phyloP scores from a whole-genome alignment of 2,329 filamentous ascomycete genomes.

The Alternaria alternata region DNA sequence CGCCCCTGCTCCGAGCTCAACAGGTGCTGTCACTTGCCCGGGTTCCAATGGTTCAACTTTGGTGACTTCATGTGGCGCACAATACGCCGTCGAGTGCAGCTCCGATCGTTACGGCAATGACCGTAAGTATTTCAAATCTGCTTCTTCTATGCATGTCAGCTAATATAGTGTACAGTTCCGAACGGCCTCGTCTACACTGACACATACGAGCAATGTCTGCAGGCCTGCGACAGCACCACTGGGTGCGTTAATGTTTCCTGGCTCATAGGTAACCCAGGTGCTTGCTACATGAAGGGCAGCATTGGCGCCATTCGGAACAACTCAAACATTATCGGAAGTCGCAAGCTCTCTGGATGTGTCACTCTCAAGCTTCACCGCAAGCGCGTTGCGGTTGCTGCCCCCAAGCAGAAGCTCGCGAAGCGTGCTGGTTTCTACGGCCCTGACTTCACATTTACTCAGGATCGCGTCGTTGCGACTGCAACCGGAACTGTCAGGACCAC shows the following conservation, averaged over 20 bases:
- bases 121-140: slow-evolving; percentile 14
- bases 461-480: not conserved
- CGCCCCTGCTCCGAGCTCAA: not conserved
- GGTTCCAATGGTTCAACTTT: slow-evolving; percentile 19
- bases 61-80: slow-evolving; percentile 26
- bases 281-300: slow-evolving; percentile 38
- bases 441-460: slow-evolving; percentile 6
- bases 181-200: slow-evolving; percentile 14
- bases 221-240: slow-evolving; percentile 27
- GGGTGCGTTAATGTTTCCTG: slow-evolving; percentile 36
- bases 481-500: not conserved
- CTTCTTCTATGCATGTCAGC: not conserved
- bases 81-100: slow-evolving; percentile 34
- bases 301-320: slow-evolving; percentile 16
- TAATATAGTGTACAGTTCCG: slow-evolving; percentile 17
- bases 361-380: slow-evolving; percentile 21
- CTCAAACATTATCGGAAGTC: slow-evolving; percentile 30
- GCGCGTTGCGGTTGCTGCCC: slow-evolving; percentile 10
- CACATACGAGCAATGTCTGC: slow-evolving; percentile 27
- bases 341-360: slow-evolving; percentile 18
- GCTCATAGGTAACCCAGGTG: slow-evolving; percentile 18
- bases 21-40: slow-evolving; percentile 22
- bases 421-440: slow-evolving; percentile 4
- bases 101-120: slow-evolving; percentile 35
- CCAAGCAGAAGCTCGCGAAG: not conserved